Base-by-base conservation (phyloP, 2,329 filamentous ascomycete genomes). In the Aspergillus sojae region DNA sequence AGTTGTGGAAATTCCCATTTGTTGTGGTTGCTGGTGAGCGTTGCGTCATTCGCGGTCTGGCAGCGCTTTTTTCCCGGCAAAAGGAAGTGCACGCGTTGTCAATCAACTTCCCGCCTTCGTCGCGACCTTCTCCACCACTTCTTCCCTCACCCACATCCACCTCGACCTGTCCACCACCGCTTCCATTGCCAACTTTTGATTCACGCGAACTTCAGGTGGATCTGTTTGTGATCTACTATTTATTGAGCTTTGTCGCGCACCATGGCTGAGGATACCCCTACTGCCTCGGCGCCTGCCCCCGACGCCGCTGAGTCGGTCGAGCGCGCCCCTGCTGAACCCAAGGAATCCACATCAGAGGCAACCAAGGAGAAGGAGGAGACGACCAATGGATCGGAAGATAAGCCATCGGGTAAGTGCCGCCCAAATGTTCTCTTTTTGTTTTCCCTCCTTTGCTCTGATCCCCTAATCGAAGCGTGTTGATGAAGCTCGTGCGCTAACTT, bases 191-290 rank as follows among this genome's bases (percentile, higher is more conserved):
- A 61, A 58, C 63, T 46, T 64, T 53, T 61, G 52, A 53, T 63
- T 63, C 30, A 60, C 61, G 62, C 66, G 59, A 46, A 61, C 57
- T 64, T 50, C 59, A 30, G 50, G 65, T 50, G 45, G 57, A 63
- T 43, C 28, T 46, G 57, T 59, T 58, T 57, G 23, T 34, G 30
- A 45, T 53, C n/a, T 61, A 69, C 60, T 67, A 58, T 60, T 62
- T 61, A 55, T 55, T 62, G 66, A 65, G 50, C 58, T 62, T 64
- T 57, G 61, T 62, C 62, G 72, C 69, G 68, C 70, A 76, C 67
- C 67, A 81, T 80, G 74, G 75, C 79, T 65, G 79, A 81, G 62
- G 74, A 77, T 62, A 74, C 74, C 57, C 72, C 74, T 68, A 71
- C 75, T 63, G 66, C 74, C 63, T 65, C 72, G 67, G 68, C 72